These are phyloP conservation scores for Lagenidium giganteum DNA, from an alignment of 352 stramenopile species.

Conservation along the genomic window DNA sequence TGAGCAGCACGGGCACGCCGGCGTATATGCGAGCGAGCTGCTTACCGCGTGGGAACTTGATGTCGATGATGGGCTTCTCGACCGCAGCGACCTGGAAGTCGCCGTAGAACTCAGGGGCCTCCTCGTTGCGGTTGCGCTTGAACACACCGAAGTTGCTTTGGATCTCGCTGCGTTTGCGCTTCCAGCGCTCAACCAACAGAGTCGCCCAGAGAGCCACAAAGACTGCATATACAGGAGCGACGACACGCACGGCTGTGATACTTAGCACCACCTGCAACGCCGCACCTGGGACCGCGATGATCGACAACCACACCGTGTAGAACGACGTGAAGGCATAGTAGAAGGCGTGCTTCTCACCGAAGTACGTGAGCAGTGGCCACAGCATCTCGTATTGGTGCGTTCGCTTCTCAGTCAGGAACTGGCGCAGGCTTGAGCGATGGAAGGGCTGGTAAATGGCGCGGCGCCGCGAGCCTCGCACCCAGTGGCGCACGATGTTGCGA, in stretches of 20 bases:
- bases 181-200: constrained; percentile 79
- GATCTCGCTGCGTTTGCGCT: constrained; percentile 71
- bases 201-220: constrained; percentile 78
- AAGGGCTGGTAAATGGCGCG: constrained; percentile 51
- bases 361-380: constrained; percentile 59
- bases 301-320: constrained; percentile 50
- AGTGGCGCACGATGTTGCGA: constrained; percentile 39
- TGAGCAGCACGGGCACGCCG: constrained; percentile 31
- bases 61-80: constrained; percentile 25
- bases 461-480: too few relatives aligned
- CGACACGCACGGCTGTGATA: constrained; percentile 17
- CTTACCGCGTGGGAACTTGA: constrained; percentile 36
- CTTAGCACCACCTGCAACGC: constrained; percentile 36
- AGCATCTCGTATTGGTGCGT: constrained; percentile 53
- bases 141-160: constrained; percentile 65
- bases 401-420: constrained; percentile 50
- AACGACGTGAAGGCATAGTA: constrained; percentile 57
- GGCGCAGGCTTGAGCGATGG: constrained; percentile 21
- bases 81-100: constrained; percentile 46
- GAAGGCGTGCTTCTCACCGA: constrained; percentile 61
- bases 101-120: constrained; percentile 37
- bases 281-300: constrained; percentile 32
- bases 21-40: constrained; percentile 41
- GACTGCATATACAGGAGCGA: constrained; percentile 40
- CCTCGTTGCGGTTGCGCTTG: constrained; percentile 33